Evolutionary conservation across 352 stramenopile species (phyloP), one percentile per base, ranked within the genome.

Genomic region (Phytophthora crassamura): DNA sequence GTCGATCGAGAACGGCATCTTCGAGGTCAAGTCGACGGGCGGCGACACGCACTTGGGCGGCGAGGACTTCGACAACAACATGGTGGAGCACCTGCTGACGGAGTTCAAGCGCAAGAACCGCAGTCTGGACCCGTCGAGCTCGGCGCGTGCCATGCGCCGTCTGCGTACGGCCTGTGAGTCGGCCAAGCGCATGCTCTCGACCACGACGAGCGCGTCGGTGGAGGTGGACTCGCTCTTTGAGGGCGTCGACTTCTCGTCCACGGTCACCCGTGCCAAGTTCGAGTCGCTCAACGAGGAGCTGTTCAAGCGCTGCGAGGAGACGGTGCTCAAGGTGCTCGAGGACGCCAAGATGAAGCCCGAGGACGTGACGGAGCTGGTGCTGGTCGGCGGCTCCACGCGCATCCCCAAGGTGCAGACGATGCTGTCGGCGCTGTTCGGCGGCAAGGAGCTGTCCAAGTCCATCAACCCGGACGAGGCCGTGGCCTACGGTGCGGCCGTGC

Each of bases 141-240:
- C 97, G 78, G 69, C 97, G 54, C 90, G 96, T 76, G 90, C 96
- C 51, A 93, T 98, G 74, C 91, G 95, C 64, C 92, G 96, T 87
- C 89, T 99, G 22, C 91, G 96, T 51, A 99, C 96, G 60, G 94
- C 94, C 28, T 99, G 96, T 85, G 97, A 99, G 86, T 94, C 96
- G 63, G 97, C 97, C n/a, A 99, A 99, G 91, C 88, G 94, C 53
- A 97, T 96, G 61, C 81, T 99, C n/a, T 98, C 93, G 8, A 90
- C 82, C 28, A 97, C 89, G 12, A 98, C 91, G n/a, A 83, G 88
- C 53, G 93, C 94, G 11, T 92, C 95, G 61, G 95, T 98, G 73
- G 93, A 98, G 74, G 97, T 98, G 54, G 95, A 98, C 77, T 96
- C 87, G 25, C 87, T 98, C 15, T 98, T 97, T 63, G 95, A 98